Conservation (phyloP, 371 early-diverging fungal genomes). For the Saksenaea vasiformis region DNA sequence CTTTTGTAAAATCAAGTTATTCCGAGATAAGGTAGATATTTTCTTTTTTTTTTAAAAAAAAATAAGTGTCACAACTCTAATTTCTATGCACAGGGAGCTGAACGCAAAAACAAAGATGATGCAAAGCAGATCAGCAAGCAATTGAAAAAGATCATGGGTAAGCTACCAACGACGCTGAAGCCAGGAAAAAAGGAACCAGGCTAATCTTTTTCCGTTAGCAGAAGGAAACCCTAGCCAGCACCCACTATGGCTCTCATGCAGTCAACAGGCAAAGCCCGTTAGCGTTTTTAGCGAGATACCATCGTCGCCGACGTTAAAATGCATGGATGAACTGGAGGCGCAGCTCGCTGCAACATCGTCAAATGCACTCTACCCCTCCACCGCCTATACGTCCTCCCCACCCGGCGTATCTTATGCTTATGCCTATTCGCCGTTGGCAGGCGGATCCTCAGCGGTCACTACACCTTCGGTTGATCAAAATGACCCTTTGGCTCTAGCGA, state of each 20-base stretch:
- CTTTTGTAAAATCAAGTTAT: slow-evolving; percentile 73
- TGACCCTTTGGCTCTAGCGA: not conserved
- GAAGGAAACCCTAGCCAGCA: slow-evolving; percentile 20
- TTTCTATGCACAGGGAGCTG: slow-evolving; percentile 48
- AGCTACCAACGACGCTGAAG: not conserved
- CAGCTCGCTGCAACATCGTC: not conserved
- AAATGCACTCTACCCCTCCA: not conserved
- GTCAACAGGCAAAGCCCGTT: slow-evolving; percentile 5
- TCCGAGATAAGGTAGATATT: slow-evolving; percentile 72
- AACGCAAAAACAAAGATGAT: slow-evolving; percentile 71
- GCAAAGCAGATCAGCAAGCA: slow-evolving; percentile 56
- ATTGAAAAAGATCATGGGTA: slow-evolving; percentile 9
- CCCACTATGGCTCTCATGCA: slow-evolving; percentile 8
- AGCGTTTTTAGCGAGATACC: not conserved
- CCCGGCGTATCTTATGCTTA: not conserved
- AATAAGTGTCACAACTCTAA: not conserved
- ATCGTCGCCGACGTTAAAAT: not conserved
- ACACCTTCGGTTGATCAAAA: not conserved
- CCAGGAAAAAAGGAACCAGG: not conserved
- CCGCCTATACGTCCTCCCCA: not conserved
- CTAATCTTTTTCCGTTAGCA: not conserved
- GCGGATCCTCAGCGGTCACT: not conserved
- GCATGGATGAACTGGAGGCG: not conserved
- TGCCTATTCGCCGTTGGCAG: not conserved
- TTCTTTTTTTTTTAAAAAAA: too few species aligned